Evolutionary conservation across 139 green algal species (phyloP).

Genomic region (Volvox africanus): DNA sequence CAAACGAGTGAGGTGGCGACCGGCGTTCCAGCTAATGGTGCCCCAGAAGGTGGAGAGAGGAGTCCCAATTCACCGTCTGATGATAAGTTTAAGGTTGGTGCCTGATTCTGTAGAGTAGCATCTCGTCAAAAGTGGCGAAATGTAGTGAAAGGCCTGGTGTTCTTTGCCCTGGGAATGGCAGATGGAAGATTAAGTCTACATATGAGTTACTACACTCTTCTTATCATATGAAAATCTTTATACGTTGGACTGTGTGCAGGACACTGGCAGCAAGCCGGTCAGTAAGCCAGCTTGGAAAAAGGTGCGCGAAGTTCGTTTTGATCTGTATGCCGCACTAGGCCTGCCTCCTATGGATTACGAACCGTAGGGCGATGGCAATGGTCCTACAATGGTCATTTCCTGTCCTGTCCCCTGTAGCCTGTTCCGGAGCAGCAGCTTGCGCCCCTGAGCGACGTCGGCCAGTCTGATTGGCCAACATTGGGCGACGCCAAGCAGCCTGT

Average conservation of each 20-base stretch:
- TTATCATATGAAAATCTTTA: too few relatives aligned
- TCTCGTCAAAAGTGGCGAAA: too few relatives aligned
- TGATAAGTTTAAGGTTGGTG: neutral
- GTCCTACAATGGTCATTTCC: neutral
- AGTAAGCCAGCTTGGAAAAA: constrained; percentile 88
- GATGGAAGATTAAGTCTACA: too few relatives aligned
- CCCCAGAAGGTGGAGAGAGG: neutral
- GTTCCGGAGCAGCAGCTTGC: constrained; percentile 14
- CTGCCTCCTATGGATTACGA: neutral
- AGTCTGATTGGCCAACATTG: constrained; percentile 80
- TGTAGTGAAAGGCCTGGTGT: too few relatives aligned
- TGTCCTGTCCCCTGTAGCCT: neutral
- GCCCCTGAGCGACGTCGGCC: constrained; percentile 26
- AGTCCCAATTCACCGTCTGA: neutral
- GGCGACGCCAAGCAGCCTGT: constrained; percentile 82
- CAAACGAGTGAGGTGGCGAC: constrained; percentile 17
- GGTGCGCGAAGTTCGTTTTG: constrained; percentile 47
- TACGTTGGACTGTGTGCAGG: neutral
- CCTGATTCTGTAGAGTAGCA: neutral
- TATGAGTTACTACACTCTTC: too few relatives aligned
- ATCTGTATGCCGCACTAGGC: neutral
- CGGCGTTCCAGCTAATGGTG: neutral
- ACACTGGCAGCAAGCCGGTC: constrained; percentile 45
- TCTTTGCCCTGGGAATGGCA: too few relatives aligned
- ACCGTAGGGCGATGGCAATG: too few relatives aligned